These are phyloP conservation scores for Maudiozyma bulderi DNA, from an alignment of 805 yeast species.

Conservation along the genomic window DNA sequence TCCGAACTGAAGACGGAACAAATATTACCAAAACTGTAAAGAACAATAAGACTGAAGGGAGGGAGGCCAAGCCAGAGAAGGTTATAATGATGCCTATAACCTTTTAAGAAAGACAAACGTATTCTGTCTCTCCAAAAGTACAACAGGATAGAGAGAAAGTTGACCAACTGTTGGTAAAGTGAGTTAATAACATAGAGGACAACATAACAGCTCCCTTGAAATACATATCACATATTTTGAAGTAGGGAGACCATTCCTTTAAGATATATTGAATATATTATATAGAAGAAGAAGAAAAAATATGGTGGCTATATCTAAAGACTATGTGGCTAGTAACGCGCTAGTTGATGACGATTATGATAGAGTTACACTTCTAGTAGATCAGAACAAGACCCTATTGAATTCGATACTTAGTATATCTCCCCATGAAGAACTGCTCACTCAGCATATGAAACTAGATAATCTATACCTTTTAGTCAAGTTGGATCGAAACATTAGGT, in stretches of 20 bases:
- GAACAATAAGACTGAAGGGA: not conserved
- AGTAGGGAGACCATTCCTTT: too few species aligned
- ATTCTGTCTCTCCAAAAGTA: too few species aligned
- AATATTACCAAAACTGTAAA: too few species aligned
- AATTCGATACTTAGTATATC: constrained; percentile 6
- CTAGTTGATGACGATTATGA: constrained; percentile 5
- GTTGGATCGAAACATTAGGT: constrained; percentile 14
- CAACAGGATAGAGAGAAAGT: too few species aligned
- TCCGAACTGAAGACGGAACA: not conserved
- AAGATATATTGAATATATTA: too few species aligned
- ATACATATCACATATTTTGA: too few species aligned
- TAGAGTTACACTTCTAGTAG: not conserved
- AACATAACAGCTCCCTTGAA: too few species aligned
- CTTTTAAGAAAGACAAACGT: too few species aligned
- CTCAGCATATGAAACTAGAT: constrained; percentile 16
- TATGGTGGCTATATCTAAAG: not conserved
- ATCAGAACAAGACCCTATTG: not conserved
- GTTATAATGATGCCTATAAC: too few species aligned
- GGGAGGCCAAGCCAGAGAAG: not conserved
- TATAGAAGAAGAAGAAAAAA: not conserved
- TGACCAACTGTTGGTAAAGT: too few species aligned
- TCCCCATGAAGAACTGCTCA: not conserved
- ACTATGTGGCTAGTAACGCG: not conserved
- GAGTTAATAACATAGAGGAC: too few species aligned
- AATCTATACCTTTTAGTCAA: constrained; percentile 12